Conservation (phyloP, 1,284 basidiomycete species). For the Gastroboletus turbinatus region DNA sequence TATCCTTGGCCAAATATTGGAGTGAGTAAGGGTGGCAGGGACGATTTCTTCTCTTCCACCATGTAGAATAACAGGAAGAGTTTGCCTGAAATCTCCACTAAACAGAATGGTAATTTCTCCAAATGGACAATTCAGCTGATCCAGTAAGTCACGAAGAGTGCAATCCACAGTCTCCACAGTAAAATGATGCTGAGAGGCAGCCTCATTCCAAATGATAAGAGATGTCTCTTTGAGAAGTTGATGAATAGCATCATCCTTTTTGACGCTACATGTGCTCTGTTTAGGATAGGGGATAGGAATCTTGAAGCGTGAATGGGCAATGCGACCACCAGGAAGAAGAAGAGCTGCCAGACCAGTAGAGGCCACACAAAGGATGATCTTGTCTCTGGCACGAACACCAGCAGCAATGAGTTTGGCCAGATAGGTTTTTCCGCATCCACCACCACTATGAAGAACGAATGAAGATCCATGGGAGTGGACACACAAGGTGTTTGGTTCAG, state of each 20-base stretch:
- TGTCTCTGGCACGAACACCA: conserved; percentile 24
- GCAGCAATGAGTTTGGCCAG: conserved; percentile 42
- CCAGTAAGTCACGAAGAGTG: conserved; percentile 30
- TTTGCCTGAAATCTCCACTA: no score
- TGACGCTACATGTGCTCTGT: conserved; percentile 35
- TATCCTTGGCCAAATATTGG: no score
- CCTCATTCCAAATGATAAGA: conserved; percentile 24
- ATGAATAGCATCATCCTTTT: conserved; percentile 20
- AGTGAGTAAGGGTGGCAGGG: no score
- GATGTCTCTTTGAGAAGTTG: neutral
- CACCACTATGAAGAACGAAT: conserved; percentile 48
- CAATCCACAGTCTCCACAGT: conserved; percentile 37
- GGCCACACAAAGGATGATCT: conserved; percentile 38
- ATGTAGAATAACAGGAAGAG: neutral
- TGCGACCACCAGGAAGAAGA: conserved; percentile 11
- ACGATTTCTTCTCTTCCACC: no score
- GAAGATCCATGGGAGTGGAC: neutral
- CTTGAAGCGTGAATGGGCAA: conserved; percentile 13
- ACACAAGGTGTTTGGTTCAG: no score
- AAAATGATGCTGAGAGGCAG: conserved; percentile 35
- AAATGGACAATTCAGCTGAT: neutral
- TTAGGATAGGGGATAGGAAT: conserved; percentile 28
- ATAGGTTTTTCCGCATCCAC: no score
- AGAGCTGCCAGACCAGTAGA: conserved; percentile 24
- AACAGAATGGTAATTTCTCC: neutral